These are phyloP conservation scores for Rosa chinensis DNA, from an alignment of 306 rosid genomes.

Conservation along the genomic window DNA sequence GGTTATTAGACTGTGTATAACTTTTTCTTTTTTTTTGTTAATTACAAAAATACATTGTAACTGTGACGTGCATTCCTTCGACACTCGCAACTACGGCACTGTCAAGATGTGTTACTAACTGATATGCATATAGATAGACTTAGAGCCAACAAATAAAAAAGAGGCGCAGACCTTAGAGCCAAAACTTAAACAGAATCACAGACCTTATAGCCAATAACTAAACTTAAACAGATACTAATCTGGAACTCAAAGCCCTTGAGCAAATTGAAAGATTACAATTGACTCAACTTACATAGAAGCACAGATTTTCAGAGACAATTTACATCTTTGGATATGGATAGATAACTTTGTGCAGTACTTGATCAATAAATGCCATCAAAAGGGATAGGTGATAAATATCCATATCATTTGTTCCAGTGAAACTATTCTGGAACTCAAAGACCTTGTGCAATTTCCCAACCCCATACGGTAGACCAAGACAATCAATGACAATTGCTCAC, in stretches of 20 bases:
- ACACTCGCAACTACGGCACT: too few species aligned
- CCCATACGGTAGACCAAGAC: constrained; percentile 38
- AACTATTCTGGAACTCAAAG: constrained; percentile 41
- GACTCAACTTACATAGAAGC: not conserved
- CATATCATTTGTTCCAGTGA: constrained; percentile 41
- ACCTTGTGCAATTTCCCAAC: constrained; percentile 59
- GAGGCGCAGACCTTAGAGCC: too few species aligned
- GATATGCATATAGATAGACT: too few species aligned
- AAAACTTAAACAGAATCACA: too few species aligned
- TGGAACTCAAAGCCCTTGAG: constrained; percentile 59
- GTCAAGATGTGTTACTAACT: too few species aligned
- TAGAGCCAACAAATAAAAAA: too few species aligned
- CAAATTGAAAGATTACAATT: constrained; percentile 7
- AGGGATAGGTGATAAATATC: constrained; percentile 34
- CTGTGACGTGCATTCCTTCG: too few species aligned
- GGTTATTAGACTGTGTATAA: not conserved
- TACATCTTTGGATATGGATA: not conserved
- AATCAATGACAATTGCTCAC: constrained; percentile 8
- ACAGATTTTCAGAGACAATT: not conserved
- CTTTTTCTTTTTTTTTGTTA: too few species aligned
- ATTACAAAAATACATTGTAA: too few species aligned
- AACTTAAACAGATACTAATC: not conserved
- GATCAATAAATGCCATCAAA: constrained; percentile 44
- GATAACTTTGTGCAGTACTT: not conserved
- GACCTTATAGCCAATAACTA: too few species aligned